These are phyloP conservation scores for Linnemannia zychae DNA, from an alignment of 192 early-diverging fungal genomes.

Conservation along the genomic window DNA sequence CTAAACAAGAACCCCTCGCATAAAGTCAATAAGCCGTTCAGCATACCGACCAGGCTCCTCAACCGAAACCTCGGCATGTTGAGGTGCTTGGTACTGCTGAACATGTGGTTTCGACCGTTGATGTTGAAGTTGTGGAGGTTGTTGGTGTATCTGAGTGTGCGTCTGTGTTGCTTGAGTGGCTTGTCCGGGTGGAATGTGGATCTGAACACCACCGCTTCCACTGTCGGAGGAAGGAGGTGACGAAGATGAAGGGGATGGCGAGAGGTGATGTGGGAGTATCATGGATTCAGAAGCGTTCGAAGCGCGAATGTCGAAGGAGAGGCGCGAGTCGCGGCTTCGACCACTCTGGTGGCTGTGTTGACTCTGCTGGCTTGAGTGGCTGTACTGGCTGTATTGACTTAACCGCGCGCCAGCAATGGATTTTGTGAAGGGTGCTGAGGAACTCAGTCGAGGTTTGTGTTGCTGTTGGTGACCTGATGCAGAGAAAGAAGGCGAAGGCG, in stretches of 20 bases:
- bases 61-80: constrained; percentile 46
- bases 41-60: constrained; percentile 52
- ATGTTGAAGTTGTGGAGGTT: background rate
- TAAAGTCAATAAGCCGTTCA: constrained; percentile 44
- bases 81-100: constrained; percentile 8
- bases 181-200: background rate
- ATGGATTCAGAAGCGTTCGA: background rate
- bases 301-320: constrained; percentile 30
- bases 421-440: constrained; percentile 21
- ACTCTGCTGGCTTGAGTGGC: constrained; percentile 42
- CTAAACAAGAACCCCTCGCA: constrained; percentile 38
- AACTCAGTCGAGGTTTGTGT: background rate
- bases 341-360: constrained; percentile 45
- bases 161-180: background rate
- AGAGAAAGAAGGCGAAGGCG: background rate
- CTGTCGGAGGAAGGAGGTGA: background rate
- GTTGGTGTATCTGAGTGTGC: background rate
- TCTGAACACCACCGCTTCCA: background rate
- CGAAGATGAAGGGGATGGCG: background rate
- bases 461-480: background rate
- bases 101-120: too few species aligned
- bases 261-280: background rate
- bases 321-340: constrained; percentile 33
- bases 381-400: constrained; percentile 46
- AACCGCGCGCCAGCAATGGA: constrained; percentile 15